Percentiles rank a stretch among this genome's conserved stretches.
Evolutionary conservation across 2,329 filamentous ascomycete species (phyloP).

Genomic region (Xylaria sp.): DNA sequence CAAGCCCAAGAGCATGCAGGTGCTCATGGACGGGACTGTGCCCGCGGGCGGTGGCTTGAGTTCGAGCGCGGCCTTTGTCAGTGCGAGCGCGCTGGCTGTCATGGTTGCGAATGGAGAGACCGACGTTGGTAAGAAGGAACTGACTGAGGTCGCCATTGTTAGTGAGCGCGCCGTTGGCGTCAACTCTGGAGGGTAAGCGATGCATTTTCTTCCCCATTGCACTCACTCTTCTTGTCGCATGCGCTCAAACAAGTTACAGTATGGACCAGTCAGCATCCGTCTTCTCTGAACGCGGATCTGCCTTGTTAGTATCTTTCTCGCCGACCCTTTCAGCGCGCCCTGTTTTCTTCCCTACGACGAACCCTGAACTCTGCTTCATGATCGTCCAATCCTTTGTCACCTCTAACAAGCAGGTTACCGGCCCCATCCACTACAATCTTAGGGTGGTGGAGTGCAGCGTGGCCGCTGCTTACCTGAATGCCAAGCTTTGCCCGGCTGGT

Average conservation of each 20-base stretch:
- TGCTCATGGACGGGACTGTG: slow-evolving; percentile 91
- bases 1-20: slow-evolving; percentile 80
- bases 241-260: slow-evolving; percentile 56
- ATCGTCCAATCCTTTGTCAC: slow-evolving; percentile 95
- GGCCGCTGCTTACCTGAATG: slow-evolving; percentile 77
- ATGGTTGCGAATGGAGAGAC: slow-evolving; percentile 85
- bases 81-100: slow-evolving; percentile 86
- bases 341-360: slow-evolving; percentile 82
- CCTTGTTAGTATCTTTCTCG: slow-evolving; percentile 90
- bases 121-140: slow-evolving; percentile 86
- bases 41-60: slow-evolving; percentile 92
- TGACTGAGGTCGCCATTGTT: slow-evolving; percentile 93
- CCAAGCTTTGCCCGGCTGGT: slow-evolving; percentile 65
- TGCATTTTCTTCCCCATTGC: slow-evolving; percentile 16
- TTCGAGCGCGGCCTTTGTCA: slow-evolving; percentile 94
- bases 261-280: slow-evolving; percentile 99
- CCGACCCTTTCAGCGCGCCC: slow-evolving; percentile 80
- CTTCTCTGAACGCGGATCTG: slow-evolving; percentile 85
- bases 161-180: slow-evolving; percentile 95
- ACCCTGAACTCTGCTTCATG: slow-evolving; percentile 87
- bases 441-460: slow-evolving; percentile 95
- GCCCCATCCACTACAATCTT: slow-evolving; percentile 94
- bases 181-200: slow-evolving; percentile 86
- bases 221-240: slow-evolving; percentile 31
- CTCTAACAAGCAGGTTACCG: slow-evolving; percentile 94